These are phyloP conservation scores for Eimeria acervulina DNA, from an alignment of 169 alveolate species.

Conservation along the genomic window DNA sequence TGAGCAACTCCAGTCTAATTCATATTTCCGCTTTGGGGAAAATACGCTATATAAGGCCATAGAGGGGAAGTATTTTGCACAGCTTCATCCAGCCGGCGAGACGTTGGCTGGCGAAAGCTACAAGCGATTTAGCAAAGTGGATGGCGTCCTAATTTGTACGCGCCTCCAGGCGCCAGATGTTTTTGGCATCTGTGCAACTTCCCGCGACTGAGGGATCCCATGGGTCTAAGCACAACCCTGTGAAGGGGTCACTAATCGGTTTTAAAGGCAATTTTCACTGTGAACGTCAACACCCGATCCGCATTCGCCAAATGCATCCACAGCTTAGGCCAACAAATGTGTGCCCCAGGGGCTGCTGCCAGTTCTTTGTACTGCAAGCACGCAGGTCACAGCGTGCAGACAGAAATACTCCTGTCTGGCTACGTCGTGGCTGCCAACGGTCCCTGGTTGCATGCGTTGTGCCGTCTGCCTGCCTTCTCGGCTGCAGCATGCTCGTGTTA, in stretches of 20 bases:
- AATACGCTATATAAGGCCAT: background rate
- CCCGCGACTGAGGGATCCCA: background rate
- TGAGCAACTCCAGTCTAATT: background rate
- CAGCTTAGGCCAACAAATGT: background rate
- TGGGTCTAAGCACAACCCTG: background rate
- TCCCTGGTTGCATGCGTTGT: background rate
- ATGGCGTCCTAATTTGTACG: background rate
- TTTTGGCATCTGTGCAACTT: background rate
- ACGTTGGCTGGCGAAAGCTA: background rate
- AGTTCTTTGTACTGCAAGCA: background rate
- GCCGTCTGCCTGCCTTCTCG: background rate
- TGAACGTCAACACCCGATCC: background rate
- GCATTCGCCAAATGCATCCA: background rate
- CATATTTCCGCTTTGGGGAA: background rate
- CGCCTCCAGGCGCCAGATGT: background rate
- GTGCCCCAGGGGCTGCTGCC: conserved; percentile 3
- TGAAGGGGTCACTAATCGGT: background rate
- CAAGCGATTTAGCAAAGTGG: background rate
- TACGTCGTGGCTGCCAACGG: background rate
- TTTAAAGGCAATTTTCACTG: background rate
- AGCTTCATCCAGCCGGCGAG: background rate
- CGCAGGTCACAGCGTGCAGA: background rate
- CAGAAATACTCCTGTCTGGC: background rate
- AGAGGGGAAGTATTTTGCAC: background rate
- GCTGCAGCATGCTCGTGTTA: background rate